A percentile compares a stretch with the other conserved stretches of the same genome.
These are phyloP conservation scores for Lindgomyces ingoldianus DNA, from an alignment of 495 filamentous ascomycete species.

Conservation along the genomic window DNA sequence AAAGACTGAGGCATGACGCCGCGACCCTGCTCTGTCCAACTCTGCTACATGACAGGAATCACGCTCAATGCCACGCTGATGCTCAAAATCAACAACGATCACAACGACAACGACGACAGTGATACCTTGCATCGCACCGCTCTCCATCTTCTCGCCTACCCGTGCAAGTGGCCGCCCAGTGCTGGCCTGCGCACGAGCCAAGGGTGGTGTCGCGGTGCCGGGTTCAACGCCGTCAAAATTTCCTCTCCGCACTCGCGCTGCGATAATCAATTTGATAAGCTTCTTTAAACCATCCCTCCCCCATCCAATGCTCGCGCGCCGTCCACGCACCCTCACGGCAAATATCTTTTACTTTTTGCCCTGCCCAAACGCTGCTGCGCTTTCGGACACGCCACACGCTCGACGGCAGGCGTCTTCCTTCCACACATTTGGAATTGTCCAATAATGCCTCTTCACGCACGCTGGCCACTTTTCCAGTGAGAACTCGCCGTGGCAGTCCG, in stretches of 20 bases:
- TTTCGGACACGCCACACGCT: slow-evolving; percentile 10
- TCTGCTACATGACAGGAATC: slow-evolving; percentile 20
- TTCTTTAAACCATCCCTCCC: slow-evolving; percentile 10
- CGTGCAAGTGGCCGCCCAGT: neutral
- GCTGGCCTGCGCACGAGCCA: slow-evolving; percentile 19
- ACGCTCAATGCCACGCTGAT: neutral
- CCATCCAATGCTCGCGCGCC: slow-evolving; percentile 16
- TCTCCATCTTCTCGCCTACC: neutral
- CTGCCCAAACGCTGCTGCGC: neutral
- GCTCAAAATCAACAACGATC: neutral
- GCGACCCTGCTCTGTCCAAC: neutral
- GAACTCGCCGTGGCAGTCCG: slow-evolving; percentile 15
- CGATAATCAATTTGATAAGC: slow-evolving; percentile 36
- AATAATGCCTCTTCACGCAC: slow-evolving; percentile 10
- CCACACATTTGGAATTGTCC: slow-evolving; percentile 22
- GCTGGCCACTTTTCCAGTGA: slow-evolving; percentile 17
- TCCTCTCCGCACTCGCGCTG: slow-evolving; percentile 12
- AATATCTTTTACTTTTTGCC: slow-evolving; percentile 4
- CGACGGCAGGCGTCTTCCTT: neutral
- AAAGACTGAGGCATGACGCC: slow-evolving; percentile 5
- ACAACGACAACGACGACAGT: neutral
- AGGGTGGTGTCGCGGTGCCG: slow-evolving; percentile 8
- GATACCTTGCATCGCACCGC: neutral
- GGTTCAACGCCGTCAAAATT: slow-evolving; percentile 13
- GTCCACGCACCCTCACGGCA: slow-evolving; percentile 8